Percentiles rank a stretch among this genome's conserved stretches.
Evolutionary conservation across 306 rosid genomes (phyloP).

Genomic region (Castanea crenata): DNA sequence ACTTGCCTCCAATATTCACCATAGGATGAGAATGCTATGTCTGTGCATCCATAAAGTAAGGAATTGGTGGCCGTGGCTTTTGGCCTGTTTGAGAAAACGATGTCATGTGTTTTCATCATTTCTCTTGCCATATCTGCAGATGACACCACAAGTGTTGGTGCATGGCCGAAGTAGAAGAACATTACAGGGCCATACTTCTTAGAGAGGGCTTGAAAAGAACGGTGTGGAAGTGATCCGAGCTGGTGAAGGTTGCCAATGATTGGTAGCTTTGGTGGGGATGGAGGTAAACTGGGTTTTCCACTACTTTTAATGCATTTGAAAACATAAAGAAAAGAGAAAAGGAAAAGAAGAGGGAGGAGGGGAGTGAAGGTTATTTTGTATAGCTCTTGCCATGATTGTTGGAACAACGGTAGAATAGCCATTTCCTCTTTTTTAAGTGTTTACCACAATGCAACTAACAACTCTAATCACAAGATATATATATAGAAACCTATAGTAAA

Average conservation of each 20-base stretch:
- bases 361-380: not conserved
- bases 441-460: not conserved
- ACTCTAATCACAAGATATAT: too few relatives aligned
- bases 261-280: slow-evolving; percentile 21
- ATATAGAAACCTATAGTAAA: too few relatives aligned
- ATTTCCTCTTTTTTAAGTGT: not conserved
- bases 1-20: slow-evolving; percentile 24
- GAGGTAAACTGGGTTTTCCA: not conserved
- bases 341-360: not conserved
- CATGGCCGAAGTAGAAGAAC: slow-evolving; percentile 8
- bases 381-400: not conserved
- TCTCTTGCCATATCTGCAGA: slow-evolving; percentile 31
- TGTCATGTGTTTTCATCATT: slow-evolving; percentile 23
- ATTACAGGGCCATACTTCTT: slow-evolving; percentile 7
- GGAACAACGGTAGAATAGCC: not conserved
- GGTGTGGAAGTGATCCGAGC: slow-evolving; percentile 19
- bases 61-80: not conserved
- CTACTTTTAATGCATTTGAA: not conserved
- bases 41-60: slow-evolving; percentile 21
- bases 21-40: not conserved
- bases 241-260: slow-evolving; percentile 28
- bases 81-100: slow-evolving; percentile 20
- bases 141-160: slow-evolving; percentile 28
- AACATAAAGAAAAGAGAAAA: not conserved
- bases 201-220: slow-evolving; percentile 17